These are phyloP conservation scores for Paracorniculantispora psalliotae DNA, from an alignment of 2,329 filamentous ascomycete genomes.

Conservation along the genomic window DNA sequence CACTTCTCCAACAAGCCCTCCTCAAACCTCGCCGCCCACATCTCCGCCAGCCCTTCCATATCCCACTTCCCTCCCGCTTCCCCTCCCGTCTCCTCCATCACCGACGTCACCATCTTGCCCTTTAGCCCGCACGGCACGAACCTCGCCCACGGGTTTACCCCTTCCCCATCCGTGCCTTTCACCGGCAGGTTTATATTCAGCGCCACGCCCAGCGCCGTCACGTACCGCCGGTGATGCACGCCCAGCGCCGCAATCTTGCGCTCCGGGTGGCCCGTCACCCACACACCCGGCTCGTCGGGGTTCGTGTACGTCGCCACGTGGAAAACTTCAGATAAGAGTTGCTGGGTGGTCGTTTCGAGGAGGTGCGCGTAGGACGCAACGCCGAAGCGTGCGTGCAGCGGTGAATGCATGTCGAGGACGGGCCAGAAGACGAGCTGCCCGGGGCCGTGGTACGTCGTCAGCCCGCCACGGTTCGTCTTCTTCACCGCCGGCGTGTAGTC, in stretches of 20 bases:
- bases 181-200: conserved; percentile 67
- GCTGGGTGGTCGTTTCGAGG: conserved; percentile 72
- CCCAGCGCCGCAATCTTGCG: conserved; percentile 87
- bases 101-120: conserved; percentile 73
- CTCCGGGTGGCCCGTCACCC: conserved; percentile 49
- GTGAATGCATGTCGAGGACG: conserved; percentile 69
- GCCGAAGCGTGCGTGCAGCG: conserved; percentile 52
- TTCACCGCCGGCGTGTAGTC: conserved; percentile 54
- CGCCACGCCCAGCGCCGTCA: conserved; percentile 80
- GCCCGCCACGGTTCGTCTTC: conserved; percentile 74
- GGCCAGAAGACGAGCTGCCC: conserved; percentile 93
- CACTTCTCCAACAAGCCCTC: conserved; percentile 22
- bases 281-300: conserved; percentile 81
- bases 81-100: conserved; percentile 48
- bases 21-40: conserved; percentile 31
- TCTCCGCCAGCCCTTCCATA: conserved; percentile 24
- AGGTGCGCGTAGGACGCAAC: conserved; percentile 73
- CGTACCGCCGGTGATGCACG: conserved; percentile 80
- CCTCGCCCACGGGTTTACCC: conserved; percentile 52
- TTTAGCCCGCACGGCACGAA: conserved; percentile 89
- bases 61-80: conserved; percentile 21
- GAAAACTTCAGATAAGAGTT: conserved; percentile 52
- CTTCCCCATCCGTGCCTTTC: conserved; percentile 25
- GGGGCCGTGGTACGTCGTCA: conserved; percentile 92
- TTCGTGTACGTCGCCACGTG: conserved; percentile 53